Evolutionary conservation across 2,329 filamentous ascomycete species (phyloP), one percentile per base, ranked within the genome.

Genomic region (Aspergillus phoenicis): DNA sequence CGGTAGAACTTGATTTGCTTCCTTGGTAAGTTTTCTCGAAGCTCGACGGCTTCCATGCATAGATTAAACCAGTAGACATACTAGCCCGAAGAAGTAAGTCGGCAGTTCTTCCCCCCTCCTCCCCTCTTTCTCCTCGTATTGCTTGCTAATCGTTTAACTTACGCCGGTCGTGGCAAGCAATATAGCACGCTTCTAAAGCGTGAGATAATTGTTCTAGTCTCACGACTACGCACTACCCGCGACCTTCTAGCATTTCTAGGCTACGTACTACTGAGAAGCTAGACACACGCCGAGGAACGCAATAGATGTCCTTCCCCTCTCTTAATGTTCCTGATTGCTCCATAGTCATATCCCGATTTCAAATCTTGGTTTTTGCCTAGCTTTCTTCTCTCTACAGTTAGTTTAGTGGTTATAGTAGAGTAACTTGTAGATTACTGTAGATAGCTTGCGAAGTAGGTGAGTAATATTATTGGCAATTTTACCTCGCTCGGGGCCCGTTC

Each of bases 21-120:
- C 39, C 52, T 55, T 54, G 20, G 24, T n/a, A 26, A 39, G 39
- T 47, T 45, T 52, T 55, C 52, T 55, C 52, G 52, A 55, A 55
- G 52, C 11, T 47, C 52, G 43, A 10, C 39, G 52, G 43, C 52
- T 55, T 55, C 52, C 52, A 55, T 55, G 52, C 52, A 55, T 45
- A 55, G 39, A 55, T 55, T 55, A 55, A 55, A 20, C 26, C 52
- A 45, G 43, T 20, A 4, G 52, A 45, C 20, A 20, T 22, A 13
- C 52, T 55, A 55, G 43, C 52, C 39, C 4, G 24, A 55, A 55
- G n/a, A 1, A 20, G 52, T 45, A 55, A 55, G 52, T 47, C 39
- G 39, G 24, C 38, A 45, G 52, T 30, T 45, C 38, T 55, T 30
- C 24, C 30, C 45, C 30, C 33, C 5, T 15, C 11, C 11, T 15